phyloP scores from a whole-genome alignment of 768 basidiomycete species.

The Leccinellum rugosiceps region DNA sequence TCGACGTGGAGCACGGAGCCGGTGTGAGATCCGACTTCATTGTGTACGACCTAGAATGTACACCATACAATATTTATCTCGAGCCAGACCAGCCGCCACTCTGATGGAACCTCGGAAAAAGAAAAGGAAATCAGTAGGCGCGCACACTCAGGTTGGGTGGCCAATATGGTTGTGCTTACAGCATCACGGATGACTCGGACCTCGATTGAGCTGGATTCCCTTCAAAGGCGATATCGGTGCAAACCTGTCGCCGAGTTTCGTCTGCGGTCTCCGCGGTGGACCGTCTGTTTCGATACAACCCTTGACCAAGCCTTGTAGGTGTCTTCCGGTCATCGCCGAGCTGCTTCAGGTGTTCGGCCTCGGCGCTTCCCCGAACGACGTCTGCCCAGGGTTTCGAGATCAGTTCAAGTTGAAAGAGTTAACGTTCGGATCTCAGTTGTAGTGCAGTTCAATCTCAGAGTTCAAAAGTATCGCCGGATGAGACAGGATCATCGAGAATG shows the following conservation, averaged over 20 bases:
- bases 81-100: background rate
- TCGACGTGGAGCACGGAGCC: background rate
- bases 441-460: background rate
- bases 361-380: background rate
- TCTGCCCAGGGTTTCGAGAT: background rate
- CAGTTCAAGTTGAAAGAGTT: background rate
- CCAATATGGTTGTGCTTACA: background rate
- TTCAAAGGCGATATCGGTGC: background rate
- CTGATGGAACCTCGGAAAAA: background rate
- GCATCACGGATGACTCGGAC: background rate
- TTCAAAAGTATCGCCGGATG: background rate
- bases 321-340: background rate
- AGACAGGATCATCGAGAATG: background rate
- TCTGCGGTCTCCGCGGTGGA: background rate
- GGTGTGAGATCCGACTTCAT: background rate
- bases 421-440: background rate
- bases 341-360: background rate
- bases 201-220: background rate
- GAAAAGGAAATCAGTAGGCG: background rate
- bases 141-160: background rate
- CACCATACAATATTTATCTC: background rate
- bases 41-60: background rate
- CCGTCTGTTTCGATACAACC: background rate
- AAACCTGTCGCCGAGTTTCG: background rate
- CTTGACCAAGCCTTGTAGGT: background rate